A percentile compares a stretch with the other conserved stretches of the same genome.
These are phyloP conservation scores for Pseudotulostoma volvatum DNA, from an alignment of 495 filamentous ascomycete genomes.

Conservation along the genomic window DNA sequence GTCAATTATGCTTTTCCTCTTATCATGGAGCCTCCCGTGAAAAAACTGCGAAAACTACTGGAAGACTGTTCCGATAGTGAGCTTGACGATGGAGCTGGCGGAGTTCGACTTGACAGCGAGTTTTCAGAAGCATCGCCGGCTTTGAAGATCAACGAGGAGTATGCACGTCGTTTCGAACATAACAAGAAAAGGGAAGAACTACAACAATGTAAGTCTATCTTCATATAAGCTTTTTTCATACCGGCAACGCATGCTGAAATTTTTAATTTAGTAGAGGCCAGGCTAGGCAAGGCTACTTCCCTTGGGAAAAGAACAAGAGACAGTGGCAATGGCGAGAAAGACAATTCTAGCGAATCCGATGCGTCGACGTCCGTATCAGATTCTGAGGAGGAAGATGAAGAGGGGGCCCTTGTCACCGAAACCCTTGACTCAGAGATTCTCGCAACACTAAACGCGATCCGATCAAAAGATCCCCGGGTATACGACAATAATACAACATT, in stretches of 20 bases:
- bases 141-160: slow-evolving; percentile 71
- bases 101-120: slow-evolving; percentile 24
- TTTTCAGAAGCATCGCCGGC: slow-evolving; percentile 26
- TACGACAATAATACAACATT: slow-evolving; percentile 70
- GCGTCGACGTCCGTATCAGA: slow-evolving; percentile 42
- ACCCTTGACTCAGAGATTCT: slow-evolving; percentile 74
- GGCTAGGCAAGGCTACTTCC: slow-evolving; percentile 45
- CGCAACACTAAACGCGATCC: slow-evolving; percentile 70
- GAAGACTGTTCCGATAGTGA: slow-evolving; percentile 40
- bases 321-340: slow-evolving; percentile 18
- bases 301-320: slow-evolving; percentile 18
- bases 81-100: slow-evolving; percentile 35
- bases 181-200: slow-evolving; percentile 93
- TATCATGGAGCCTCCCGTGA: slow-evolving; percentile 31
- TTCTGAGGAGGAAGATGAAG: slow-evolving; percentile 78
- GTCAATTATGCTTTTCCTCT: too few relatives aligned
- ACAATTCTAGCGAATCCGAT: slow-evolving; percentile 30
- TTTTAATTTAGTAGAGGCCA: slow-evolving; percentile 55
- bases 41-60: slow-evolving; percentile 29
- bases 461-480: slow-evolving; percentile 72
- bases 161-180: slow-evolving; percentile 76
- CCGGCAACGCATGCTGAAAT: neutral
- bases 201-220: slow-evolving; percentile 47
- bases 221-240: neutral
- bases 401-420: slow-evolving; percentile 64